Percentiles rank a stretch among this genome's conserved stretches.
phyloP scores from a whole-genome alignment of 164 flowering plant species.

The Liquidambar formosana region DNA sequence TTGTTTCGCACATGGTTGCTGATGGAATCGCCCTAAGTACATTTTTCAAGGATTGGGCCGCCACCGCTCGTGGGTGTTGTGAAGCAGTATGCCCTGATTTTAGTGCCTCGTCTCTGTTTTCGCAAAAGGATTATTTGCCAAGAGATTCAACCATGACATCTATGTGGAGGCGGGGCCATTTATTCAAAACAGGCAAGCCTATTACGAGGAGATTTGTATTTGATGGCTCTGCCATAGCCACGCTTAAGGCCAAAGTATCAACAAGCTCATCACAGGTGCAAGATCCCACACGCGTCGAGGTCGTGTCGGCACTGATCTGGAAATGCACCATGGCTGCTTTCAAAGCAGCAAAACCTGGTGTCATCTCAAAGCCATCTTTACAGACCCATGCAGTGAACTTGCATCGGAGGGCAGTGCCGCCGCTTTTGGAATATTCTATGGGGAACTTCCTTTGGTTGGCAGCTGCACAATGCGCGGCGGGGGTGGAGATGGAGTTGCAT shows the following conservation, averaged over 20 bases:
- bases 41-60: constrained; percentile 3
- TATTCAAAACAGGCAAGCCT: not conserved
- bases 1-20: not conserved
- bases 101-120: constrained; percentile 8
- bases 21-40: not conserved
- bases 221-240: not conserved
- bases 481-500: not conserved
- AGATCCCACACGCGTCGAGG: constrained; percentile 21
- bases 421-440: constrained; percentile 2
- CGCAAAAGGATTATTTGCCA: not conserved
- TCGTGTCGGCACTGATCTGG: constrained; percentile 19
- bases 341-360: not conserved
- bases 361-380: not conserved
- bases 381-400: constrained; percentile 12
- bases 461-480: not conserved
- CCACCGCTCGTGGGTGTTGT: not conserved
- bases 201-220: constrained; percentile 20
- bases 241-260: constrained; percentile 3
- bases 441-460: constrained; percentile 17
- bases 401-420: not conserved
- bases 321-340: constrained; percentile 5
- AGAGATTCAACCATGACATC: not conserved
- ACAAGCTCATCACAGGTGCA: not conserved
- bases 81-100: constrained; percentile 7
- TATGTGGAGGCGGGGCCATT: not conserved